A percentile compares a stretch with the other conserved stretches of the same genome.
Evolutionary conservation across 176 grass and related monocot species (phyloP).

Genomic region (Paspalum notatum): DNA sequence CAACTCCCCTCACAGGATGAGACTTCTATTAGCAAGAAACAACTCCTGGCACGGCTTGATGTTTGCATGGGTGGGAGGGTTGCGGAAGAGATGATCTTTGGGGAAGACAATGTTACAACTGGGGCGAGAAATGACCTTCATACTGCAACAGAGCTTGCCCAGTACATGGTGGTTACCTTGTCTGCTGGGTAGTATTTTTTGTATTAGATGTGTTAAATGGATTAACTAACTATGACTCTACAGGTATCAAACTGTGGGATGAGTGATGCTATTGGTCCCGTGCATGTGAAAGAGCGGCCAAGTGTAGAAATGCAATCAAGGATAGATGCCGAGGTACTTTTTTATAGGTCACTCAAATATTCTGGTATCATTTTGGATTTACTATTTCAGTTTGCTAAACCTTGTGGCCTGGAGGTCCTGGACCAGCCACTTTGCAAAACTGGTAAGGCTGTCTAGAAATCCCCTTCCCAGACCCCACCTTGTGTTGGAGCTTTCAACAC

Average conservation of each 20-base stretch:
- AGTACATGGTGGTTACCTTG: constrained; percentile 83
- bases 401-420: neutral
- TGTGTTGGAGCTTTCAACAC: too few relatives aligned
- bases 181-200: neutral
- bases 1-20: constrained; percentile 97
- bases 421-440: too few relatives aligned
- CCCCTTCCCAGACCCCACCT: too few relatives aligned
- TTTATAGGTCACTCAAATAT: neutral
- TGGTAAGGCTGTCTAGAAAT: too few relatives aligned
- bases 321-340: constrained; percentile 89
- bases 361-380: neutral
- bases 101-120: constrained; percentile 93
- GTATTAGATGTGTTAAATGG: constrained; percentile 28
- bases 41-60: constrained; percentile 93
- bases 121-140: constrained; percentile 95
- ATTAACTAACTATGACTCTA: constrained; percentile 24
- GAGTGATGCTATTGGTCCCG: constrained; percentile 88
- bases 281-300: constrained; percentile 84
- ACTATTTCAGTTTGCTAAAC: neutral
- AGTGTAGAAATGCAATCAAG: constrained; percentile 97
- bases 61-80: constrained; percentile 99
- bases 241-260: constrained; percentile 99
- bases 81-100: constrained; percentile 98
- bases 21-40: constrained; percentile 97
- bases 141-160: constrained; percentile 93